Evolutionary conservation across 257 asterid species (phyloP).

Genomic region (Salvia rosmarinus): DNA sequence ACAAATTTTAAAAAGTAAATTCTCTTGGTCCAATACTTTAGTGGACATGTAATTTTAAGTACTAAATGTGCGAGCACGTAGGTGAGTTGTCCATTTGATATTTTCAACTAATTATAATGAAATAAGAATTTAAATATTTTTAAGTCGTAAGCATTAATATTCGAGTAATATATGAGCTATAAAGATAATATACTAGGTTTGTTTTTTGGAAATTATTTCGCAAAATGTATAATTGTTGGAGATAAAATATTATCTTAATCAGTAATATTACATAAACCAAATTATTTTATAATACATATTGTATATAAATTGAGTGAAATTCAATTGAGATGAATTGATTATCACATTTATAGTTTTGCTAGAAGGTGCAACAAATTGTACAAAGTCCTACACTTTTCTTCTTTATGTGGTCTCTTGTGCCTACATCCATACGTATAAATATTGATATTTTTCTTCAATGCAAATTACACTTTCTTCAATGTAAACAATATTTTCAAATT

Average conservation of each 20-base stretch:
- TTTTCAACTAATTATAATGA: not conserved
- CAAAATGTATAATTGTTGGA: too few relatives aligned
- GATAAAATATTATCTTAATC: too few relatives aligned
- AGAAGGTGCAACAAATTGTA: not conserved
- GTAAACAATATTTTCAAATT: too few relatives aligned
- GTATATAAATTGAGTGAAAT: not conserved
- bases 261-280: too few relatives aligned
- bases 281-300: too few relatives aligned
- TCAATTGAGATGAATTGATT: not conserved
- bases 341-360: not conserved
- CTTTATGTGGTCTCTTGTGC: too few relatives aligned
- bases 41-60: slow-evolving; percentile 26
- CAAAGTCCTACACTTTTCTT: not conserved
- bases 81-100: slow-evolving; percentile 36
- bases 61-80: slow-evolving; percentile 49
- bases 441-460: not conserved
- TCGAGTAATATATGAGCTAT: not conserved
- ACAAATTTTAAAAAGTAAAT: not conserved
- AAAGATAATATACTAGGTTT: not conserved
- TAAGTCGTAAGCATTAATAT: not conserved
- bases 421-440: too few relatives aligned
- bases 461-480: too few relatives aligned
- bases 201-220: too few relatives aligned
- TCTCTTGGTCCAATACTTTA: slow-evolving; percentile 23
- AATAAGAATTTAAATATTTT: not conserved